phyloP scores from a whole-genome alignment of 2,329 filamentous ascomycete genomes.

The Bipolaris oryzae region DNA sequence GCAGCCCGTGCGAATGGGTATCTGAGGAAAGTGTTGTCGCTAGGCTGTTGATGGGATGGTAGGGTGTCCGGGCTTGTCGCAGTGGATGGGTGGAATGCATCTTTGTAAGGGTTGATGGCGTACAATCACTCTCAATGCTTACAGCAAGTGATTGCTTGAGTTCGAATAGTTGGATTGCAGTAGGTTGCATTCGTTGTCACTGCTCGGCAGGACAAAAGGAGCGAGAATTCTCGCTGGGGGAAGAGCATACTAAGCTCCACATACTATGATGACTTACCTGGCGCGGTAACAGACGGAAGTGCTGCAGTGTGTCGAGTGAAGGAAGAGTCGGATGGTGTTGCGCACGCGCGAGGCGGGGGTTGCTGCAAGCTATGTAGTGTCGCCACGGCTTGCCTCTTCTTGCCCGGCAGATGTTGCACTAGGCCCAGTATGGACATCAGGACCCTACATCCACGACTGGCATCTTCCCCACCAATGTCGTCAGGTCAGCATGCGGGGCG shows the following conservation, averaged over 20 bases:
- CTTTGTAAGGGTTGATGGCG: constrained; percentile 15
- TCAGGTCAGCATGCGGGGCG: constrained; percentile 33
- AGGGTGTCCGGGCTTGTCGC: background rate
- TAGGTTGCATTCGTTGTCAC: constrained; percentile 4
- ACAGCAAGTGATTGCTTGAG: constrained; percentile 6
- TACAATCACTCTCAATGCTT: constrained; percentile 8
- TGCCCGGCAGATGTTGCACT: constrained; percentile 16
- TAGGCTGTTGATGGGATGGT: constrained; percentile 16
- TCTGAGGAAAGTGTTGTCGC: constrained; percentile 11
- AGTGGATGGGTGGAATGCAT: constrained; percentile 4
- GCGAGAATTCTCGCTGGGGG: constrained; percentile 2
- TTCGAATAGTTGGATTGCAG: constrained; percentile 6
- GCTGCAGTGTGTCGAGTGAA: background rate
- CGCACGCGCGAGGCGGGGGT: constrained; percentile 35
- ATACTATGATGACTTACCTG: constrained; percentile 12
- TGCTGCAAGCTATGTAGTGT: constrained; percentile 28
- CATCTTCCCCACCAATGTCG: constrained; percentile 37
- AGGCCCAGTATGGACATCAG: constrained; percentile 33
- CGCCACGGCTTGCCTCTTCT: constrained; percentile 14
- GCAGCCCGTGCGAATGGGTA: constrained; percentile 6
- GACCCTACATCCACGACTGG: constrained; percentile 34
- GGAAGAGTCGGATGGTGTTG: constrained; percentile 6
- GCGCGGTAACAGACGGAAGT: background rate
- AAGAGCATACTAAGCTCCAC: constrained; percentile 14
- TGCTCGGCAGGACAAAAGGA: constrained; percentile 4